phyloP scores from a whole-genome alignment of 495 filamentous ascomycete species.

The Neurospora sp. region DNA sequence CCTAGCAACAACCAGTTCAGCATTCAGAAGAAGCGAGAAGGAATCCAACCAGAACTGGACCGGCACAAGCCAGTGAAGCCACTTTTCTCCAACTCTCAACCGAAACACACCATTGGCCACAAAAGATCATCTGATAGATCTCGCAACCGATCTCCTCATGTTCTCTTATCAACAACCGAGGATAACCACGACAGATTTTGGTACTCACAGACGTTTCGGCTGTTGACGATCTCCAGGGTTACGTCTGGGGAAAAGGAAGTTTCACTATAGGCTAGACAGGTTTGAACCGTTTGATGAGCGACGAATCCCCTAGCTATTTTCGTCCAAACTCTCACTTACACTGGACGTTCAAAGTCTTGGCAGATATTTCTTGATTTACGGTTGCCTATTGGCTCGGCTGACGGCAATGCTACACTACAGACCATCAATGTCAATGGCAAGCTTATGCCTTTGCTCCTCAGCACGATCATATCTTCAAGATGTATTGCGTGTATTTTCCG shows the following conservation, averaged over 20 bases:
- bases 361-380: neutral
- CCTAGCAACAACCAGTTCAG: neutral
- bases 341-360: neutral
- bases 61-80: neutral
- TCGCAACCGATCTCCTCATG: neutral
- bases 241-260: neutral
- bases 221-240: neutral
- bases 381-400: neutral
- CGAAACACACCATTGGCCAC: neutral
- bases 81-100: neutral
- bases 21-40: neutral
- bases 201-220: neutral
- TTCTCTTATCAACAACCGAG: neutral
- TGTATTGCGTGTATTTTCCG: neutral
- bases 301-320: neutral
- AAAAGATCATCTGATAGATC: neutral
- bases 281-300: neutral
- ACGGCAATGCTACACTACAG: neutral
- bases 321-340: neutral
- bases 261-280: neutral
- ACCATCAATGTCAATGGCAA: neutral
- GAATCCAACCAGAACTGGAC: neutral
- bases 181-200: neutral
- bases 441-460: neutral
- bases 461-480: neutral